Conservation (phyloP, 2,329 filamentous ascomycete species). For the Xylaria sp. region DNA sequence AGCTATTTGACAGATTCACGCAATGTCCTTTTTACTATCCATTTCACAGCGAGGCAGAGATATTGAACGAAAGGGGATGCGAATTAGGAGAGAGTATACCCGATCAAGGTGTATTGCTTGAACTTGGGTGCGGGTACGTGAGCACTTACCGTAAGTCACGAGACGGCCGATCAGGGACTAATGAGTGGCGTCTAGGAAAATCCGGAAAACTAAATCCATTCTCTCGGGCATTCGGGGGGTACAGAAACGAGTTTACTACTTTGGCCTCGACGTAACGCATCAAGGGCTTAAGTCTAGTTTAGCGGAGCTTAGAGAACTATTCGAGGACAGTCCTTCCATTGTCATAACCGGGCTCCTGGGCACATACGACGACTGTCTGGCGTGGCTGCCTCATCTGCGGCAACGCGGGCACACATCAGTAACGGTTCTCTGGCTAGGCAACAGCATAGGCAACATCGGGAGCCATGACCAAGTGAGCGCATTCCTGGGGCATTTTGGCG, state of each 20-base stretch:
- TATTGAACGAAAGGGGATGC: not conserved
- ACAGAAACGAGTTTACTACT: slow-evolving; percentile 23
- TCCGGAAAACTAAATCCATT: slow-evolving; percentile 27
- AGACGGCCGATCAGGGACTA: not conserved
- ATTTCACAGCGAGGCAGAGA: slow-evolving; percentile 25
- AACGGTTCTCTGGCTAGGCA: slow-evolving; percentile 29
- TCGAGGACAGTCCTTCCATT: slow-evolving; percentile 14
- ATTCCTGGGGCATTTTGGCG: slow-evolving; percentile 22
- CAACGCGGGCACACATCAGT: slow-evolving; percentile 5
- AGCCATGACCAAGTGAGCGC: slow-evolving; percentile 12
- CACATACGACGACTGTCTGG: slow-evolving; percentile 31
- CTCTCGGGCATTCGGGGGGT: slow-evolving; percentile 20
- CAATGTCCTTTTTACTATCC: slow-evolving; percentile 24
- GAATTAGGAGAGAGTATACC: not conserved
- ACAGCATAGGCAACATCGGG: slow-evolving; percentile 24
- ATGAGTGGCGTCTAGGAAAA: not conserved
- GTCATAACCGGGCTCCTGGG: slow-evolving; percentile 27
- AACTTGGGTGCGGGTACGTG: not conserved
- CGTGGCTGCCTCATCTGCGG: slow-evolving; percentile 15
- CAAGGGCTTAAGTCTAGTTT: slow-evolving; percentile 17
- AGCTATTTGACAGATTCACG: slow-evolving; percentile 15
- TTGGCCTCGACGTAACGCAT: slow-evolving; percentile 22
- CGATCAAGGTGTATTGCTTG: not conserved
- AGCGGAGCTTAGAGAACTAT: not conserved
- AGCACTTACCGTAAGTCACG: not conserved